Conservation (phyloP, 257 asterid species). For the Solanum virginianum region DNA sequence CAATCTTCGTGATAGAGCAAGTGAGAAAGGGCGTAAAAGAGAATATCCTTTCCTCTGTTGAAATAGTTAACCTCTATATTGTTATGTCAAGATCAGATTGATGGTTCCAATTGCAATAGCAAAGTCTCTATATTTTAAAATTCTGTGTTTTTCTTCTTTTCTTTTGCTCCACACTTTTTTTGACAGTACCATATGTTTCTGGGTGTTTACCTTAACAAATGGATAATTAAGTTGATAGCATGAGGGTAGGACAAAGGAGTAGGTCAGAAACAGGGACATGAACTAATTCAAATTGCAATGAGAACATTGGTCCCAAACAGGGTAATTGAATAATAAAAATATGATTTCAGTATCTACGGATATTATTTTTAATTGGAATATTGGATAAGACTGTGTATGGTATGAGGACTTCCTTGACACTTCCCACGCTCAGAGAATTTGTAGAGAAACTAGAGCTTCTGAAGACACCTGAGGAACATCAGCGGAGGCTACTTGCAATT, state of each 20-base stretch:
- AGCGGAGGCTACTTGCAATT: slow-evolving; percentile 46
- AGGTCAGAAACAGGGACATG: background rate
- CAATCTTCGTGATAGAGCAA: slow-evolving; percentile 32
- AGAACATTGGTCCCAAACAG: background rate
- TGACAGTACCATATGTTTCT: background rate
- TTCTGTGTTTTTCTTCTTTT: background rate
- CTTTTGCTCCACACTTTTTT: background rate
- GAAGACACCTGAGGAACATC: slow-evolving; percentile 67
- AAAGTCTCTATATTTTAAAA: background rate
- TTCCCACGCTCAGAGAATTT: slow-evolving; percentile 62
- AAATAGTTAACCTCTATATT: background rate
- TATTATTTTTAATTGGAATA: background rate
- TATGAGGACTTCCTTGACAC: slow-evolving; percentile 49
- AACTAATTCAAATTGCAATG: background rate
- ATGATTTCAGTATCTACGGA: background rate
- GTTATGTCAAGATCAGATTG: background rate
- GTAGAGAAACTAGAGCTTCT: slow-evolving; percentile 45
- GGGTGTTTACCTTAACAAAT: background rate
- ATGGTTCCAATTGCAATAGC: background rate
- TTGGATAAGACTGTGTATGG: background rate
- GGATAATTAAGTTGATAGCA: background rate
- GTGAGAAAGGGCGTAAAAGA: slow-evolving; percentile 17
- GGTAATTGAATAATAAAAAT: background rate
- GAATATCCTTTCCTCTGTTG: slow-evolving; percentile 18
- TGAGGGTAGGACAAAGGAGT: background rate